These are phyloP conservation scores for Xylariaceae sp. DNA, from an alignment of 2,329 filamentous ascomycete genomes.

Conservation along the genomic window DNA sequence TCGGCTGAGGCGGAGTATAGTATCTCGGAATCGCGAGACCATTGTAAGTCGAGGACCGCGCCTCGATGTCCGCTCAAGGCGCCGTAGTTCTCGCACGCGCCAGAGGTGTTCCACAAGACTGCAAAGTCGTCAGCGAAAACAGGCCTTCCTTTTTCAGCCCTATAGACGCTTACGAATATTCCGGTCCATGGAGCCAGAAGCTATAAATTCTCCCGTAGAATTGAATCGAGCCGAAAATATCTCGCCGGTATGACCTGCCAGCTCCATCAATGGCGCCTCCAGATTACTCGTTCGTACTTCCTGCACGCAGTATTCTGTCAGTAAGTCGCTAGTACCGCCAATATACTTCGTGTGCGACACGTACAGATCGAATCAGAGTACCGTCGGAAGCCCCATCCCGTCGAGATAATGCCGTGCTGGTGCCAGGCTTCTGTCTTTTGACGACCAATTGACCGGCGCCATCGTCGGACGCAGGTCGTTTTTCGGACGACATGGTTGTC, in stretches of 20 bases:
- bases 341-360: conserved; percentile 20
- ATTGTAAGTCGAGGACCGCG: conserved; percentile 87
- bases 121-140: background rate
- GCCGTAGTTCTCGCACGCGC: conserved; percentile 92
- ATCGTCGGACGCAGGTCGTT: conserved; percentile 82
- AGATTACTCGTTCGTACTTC: conserved; percentile 71
- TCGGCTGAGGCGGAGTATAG: conserved; percentile 93
- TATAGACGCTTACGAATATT: conserved; percentile 64
- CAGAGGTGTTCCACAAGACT: conserved; percentile 94
- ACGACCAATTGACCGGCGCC: conserved; percentile 76
- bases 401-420: conserved; percentile 44
- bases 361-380: conserved; percentile 49
- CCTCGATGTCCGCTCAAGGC: conserved; percentile 84
- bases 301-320: background rate
- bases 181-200: conserved; percentile 92
- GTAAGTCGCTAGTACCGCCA: background rate
- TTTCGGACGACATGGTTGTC: conserved; percentile 77
- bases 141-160: no score
- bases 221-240: conserved; percentile 90
- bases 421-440: conserved; percentile 75
- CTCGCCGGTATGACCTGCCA: conserved; percentile 78
- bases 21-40: conserved; percentile 90
- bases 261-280: conserved; percentile 89
- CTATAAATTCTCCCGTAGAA: conserved; percentile 80
- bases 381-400: conserved; percentile 43